Evolutionary conservation across 768 basidiomycete genomes (phyloP), one percentile per base, ranked within the genome.

Genomic region (Heimioporus sp.): DNA sequence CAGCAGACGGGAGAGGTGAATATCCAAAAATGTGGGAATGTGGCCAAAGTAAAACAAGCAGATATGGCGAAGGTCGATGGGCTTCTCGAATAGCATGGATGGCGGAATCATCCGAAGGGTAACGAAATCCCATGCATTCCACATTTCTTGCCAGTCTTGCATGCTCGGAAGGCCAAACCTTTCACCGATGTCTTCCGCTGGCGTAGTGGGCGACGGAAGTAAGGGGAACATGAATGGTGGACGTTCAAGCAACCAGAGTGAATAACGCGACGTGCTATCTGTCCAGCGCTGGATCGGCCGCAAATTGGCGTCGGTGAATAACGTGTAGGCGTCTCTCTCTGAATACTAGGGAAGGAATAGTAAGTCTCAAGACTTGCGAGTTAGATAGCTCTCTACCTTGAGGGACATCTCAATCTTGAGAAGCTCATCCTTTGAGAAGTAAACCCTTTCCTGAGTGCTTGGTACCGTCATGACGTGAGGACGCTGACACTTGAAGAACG

Each of bases 21-120:
- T 97, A 62, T 97, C 95, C 55, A 95, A 69, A 74, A 96, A 97
- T 17, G 90, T 79, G 2, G 92, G 92, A 42, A 98, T 92, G 66
- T 98, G 97, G 0, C 96, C 96, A 12, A 92, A 64, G 69, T 98
- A 98, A 73, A 99, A 99, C n/a, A 98, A 77, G 63, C 93, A 96
- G 51, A 96, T 93, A 68, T 98, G 95, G 30, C 97, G 80, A 42
- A 98, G 74, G 63, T 97, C 86, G 54, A 98, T 98, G 4, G 96
- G 95, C 65, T 91, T 96, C 65, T 90, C 76, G 65, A 85, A 86
- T 21, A 96, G 75, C 87, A 98, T 90, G 24, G 84, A 80, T 17
- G 79, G 73, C 0, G 93, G 87, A 49, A 98, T 92, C 93, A 98
- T 96, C 43, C 78, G 78, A 51, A 82, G 74, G 12, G 90, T 91